Percentiles rank a stretch among this genome's conserved stretches.
phyloP scores from a whole-genome alignment of 2,329 filamentous ascomycete species.

The Xylaria sp. region DNA sequence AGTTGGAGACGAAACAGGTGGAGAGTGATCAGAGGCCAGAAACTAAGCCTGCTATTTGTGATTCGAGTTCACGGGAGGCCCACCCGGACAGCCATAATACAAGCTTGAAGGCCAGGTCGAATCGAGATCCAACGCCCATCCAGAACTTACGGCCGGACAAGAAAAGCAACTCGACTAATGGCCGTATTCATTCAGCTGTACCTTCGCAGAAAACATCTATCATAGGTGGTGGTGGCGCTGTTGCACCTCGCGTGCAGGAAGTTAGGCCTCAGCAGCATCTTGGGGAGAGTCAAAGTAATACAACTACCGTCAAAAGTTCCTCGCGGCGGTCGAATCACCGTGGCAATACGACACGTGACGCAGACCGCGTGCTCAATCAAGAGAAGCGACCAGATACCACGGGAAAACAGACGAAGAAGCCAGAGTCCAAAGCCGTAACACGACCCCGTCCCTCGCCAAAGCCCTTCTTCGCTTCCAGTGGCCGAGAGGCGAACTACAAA shows the following conservation, averaged over 20 bases:
- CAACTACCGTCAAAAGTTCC: not conserved
- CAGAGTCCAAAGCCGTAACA: constrained; percentile 2
- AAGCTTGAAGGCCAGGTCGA: not conserved
- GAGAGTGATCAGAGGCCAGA: not conserved
- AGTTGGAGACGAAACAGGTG: constrained; percentile 7
- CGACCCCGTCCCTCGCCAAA: constrained; percentile 31
- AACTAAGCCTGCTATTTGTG: not conserved
- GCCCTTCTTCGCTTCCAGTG: constrained; percentile 40
- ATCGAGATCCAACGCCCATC: not conserved
- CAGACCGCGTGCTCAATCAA: not conserved
- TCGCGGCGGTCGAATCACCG: not conserved
- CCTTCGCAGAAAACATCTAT: not conserved
- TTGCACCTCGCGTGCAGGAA: not conserved
- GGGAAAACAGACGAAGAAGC: not conserved
- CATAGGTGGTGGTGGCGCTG: no score
- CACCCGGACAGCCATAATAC: not conserved
- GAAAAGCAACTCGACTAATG: not conserved
- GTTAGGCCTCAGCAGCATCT: not conserved
- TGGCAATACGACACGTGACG: not conserved
- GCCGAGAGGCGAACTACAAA: constrained; percentile 31
- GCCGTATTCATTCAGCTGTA: not conserved
- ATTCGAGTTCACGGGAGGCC: not conserved
- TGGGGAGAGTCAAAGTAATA: not conserved
- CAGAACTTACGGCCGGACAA: not conserved
- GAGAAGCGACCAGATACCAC: not conserved